Evolutionary conservation across 2,329 filamentous ascomycete species (phyloP).

Genomic region (Trichoderma citrinoviride): DNA sequence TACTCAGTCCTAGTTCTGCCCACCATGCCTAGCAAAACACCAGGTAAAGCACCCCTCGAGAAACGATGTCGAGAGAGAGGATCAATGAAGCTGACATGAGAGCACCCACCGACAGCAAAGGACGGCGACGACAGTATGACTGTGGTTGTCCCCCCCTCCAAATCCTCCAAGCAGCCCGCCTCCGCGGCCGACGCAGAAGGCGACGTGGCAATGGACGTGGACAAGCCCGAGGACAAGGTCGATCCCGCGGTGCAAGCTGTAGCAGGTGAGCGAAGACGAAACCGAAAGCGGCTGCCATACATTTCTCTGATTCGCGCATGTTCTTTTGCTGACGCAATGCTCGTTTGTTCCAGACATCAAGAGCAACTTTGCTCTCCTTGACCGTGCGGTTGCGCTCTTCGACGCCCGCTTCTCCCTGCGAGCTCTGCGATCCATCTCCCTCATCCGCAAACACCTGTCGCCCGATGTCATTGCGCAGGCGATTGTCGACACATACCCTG

Average conservation of each 20-base stretch:
- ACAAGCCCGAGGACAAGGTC: conserved; percentile 55
- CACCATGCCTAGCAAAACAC: conserved; percentile 69
- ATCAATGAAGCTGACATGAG: conserved; percentile 65
- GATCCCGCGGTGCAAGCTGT: conserved; percentile 61
- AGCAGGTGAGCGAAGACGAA: conserved; percentile 48
- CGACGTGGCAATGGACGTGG: conserved; percentile 68
- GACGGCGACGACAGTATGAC: conserved; percentile 79
- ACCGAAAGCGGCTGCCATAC: neutral
- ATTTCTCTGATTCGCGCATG: neutral
- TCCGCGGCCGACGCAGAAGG: conserved; percentile 61
- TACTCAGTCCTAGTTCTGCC: conserved; percentile 17
- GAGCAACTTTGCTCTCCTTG: conserved; percentile 86
- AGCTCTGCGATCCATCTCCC: conserved; percentile 91
- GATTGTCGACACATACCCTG: conserved; percentile 75
- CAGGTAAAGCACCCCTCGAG: conserved; percentile 66
- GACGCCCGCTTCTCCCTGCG: conserved; percentile 93
- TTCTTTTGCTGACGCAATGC: conserved; percentile 23
- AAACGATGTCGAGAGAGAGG: conserved; percentile 62
- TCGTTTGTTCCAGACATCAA: conserved; percentile 71
- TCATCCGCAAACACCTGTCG: conserved; percentile 85
- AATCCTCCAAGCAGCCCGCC: conserved; percentile 59
- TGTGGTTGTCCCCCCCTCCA: conserved; percentile 72
- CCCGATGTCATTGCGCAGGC: conserved; percentile 77
- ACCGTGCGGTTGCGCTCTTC: conserved; percentile 88
- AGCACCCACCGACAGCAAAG: conserved; percentile 56